These are phyloP conservation scores for Phyllosticta ampelicida DNA, from an alignment of 2,329 filamentous ascomycete species.

Conservation along the genomic window DNA sequence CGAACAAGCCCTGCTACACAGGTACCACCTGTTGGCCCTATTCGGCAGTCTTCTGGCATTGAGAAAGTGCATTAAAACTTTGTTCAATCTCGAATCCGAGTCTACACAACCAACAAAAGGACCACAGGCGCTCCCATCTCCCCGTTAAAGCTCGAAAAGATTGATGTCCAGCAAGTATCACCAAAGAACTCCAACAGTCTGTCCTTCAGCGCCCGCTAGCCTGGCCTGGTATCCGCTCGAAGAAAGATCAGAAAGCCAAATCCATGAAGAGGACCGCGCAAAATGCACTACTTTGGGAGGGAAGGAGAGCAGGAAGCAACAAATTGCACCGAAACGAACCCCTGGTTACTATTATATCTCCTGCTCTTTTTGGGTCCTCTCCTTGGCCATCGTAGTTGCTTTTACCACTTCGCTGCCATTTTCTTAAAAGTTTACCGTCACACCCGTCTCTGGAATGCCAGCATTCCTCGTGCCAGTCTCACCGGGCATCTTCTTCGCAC, in stretches of 20 bases:
- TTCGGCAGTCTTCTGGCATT: no score
- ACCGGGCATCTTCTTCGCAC: slow-evolving; percentile 2
- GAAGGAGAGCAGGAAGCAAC: not conserved
- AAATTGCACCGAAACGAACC: not conserved
- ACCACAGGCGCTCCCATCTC: no score
- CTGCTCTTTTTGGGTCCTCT: not conserved
- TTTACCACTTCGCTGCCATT: no score
- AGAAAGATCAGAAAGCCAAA: not conserved
- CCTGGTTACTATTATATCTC: not conserved
- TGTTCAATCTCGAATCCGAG: no score
- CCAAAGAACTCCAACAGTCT: not conserved
- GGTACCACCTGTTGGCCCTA: not conserved
- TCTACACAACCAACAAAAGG: no score
- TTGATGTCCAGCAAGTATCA: no score
- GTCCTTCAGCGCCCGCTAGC: not conserved
- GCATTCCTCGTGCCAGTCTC: not conserved
- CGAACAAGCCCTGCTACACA: not conserved
- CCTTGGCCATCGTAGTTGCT: not conserved
- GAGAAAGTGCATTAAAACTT: no score
- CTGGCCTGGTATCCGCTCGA: not conserved
- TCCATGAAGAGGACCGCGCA: not conserved
- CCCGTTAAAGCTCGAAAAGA: not conserved
- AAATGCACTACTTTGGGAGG: not conserved
- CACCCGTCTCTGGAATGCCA: not conserved
- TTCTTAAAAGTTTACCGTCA: not conserved